A percentile compares a stretch with the other conserved stretches of the same genome.
These are phyloP conservation scores for Perkinsus olseni DNA, from an alignment of 169 alveolate genomes.

Conservation along the genomic window DNA sequence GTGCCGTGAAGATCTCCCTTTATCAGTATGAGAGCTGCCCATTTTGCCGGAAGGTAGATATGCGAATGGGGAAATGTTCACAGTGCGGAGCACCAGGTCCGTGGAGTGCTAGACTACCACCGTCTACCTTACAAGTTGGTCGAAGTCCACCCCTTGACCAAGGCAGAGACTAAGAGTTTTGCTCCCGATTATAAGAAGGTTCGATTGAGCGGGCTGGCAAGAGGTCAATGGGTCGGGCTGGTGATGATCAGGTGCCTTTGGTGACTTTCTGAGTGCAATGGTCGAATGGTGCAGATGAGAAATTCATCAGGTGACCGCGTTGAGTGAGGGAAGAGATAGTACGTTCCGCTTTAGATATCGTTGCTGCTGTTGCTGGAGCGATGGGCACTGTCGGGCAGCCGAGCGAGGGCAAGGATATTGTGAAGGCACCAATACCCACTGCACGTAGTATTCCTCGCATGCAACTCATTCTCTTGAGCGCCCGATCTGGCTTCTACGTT, in stretches of 20 bases:
- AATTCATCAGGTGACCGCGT: background rate
- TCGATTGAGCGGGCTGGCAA: background rate
- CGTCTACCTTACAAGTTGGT: slow-evolving; percentile 14
- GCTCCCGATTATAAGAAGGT: slow-evolving; percentile 16
- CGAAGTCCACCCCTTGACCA: slow-evolving; percentile 24
- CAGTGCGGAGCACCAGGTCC: background rate
- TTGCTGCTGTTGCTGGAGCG: background rate
- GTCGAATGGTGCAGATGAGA: background rate
- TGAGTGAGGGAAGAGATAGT: background rate
- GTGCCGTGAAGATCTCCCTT: background rate
- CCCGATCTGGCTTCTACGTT: no score
- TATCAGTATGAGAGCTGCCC: slow-evolving; percentile 23
- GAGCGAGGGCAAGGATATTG: background rate
- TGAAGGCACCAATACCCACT: background rate
- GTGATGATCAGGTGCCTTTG: background rate
- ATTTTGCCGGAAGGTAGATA: slow-evolving; percentile 20
- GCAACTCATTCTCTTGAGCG: no score
- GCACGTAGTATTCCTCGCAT: background rate
- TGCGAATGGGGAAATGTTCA: background rate
- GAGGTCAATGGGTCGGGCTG: background rate
- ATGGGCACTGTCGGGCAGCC: background rate
- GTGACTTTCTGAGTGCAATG: background rate
- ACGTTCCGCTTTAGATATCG: background rate
- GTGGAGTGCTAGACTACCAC: slow-evolving; percentile 10
- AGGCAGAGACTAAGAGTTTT: background rate